Conservation (phyloP, 2,329 filamentous ascomycete genomes). For the Phyllosticta capitalensis region DNA sequence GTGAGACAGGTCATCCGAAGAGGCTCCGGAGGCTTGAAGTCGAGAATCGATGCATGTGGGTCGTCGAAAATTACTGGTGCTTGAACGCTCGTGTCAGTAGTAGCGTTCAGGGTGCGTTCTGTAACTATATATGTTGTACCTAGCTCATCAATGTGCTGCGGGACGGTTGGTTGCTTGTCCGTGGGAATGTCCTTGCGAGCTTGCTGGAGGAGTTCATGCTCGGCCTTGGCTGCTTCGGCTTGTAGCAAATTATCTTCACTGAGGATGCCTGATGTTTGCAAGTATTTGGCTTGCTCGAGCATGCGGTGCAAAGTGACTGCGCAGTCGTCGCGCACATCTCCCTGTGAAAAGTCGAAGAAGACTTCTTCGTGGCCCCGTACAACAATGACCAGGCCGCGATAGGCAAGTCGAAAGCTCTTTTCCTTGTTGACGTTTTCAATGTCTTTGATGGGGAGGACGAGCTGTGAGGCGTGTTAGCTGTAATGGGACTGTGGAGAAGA, state of each 20-base stretch:
- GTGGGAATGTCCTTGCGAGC: constrained; percentile 47
- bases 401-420: constrained; percentile 86
- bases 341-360: constrained; percentile 83
- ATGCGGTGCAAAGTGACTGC: constrained; percentile 68
- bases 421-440: constrained; percentile 92
- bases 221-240: constrained; percentile 65
- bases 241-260: constrained; percentile 60
- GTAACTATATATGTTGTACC: neutral
- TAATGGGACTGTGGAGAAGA: neutral
- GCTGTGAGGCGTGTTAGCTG: constrained; percentile 16
- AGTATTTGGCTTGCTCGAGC: constrained; percentile 61
- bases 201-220: constrained; percentile 70
- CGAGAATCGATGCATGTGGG: constrained; percentile 73
- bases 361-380: constrained; percentile 91
- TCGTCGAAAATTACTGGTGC: constrained; percentile 78
- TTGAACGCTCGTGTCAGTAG: neutral
- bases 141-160: constrained; percentile 14
- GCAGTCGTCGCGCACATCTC: constrained; percentile 79
- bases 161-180: constrained; percentile 25
- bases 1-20: constrained; percentile 86
- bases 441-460: constrained; percentile 83
- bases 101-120: neutral
- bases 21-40: constrained; percentile 76
- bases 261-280: constrained; percentile 60
- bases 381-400: constrained; percentile 82